Evolutionary conservation across 495 filamentous ascomycete species (phyloP), one percentile per base, ranked within the genome.

Genomic region (Daldinia vernicosa): DNA sequence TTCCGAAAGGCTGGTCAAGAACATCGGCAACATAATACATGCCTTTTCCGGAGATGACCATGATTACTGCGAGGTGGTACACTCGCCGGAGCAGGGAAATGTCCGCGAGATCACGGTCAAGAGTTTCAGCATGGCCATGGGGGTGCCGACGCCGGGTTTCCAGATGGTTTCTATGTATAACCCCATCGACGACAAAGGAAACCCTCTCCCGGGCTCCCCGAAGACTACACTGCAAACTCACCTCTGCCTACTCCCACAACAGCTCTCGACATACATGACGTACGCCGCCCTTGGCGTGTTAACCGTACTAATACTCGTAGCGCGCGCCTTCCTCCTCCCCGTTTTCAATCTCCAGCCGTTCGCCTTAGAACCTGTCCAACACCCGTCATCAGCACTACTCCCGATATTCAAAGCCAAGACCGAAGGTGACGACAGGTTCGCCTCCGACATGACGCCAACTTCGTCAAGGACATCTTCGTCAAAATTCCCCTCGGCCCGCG

Each of bases 11-110:
- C 75, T 98, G 14, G 79, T 97, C 27, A 84, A 89, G 22, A 89
- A 88, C 55, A 84, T 93, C 30, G 92, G 93, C 19, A 89, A 93
- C 53, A 89, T 97, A 17, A 79, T 84, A 35, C 89, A 94, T 57
- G 90, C 93, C 43, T 98, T 98, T 76, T 97, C 93, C 1, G 96
- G 96, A 1, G 96, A 99, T 73, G 96, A 99, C 78, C 96, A 99
- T 79, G 96, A 99, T 79, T 97, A 98, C 80, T 99, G 96, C 80
- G 94, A 97, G 61, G 79, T 98, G 26, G 80, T 86, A 1, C 96
- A 99, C 76, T 85, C 89, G 64, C 87, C 84, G 9, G 80, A 85
- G 17, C 85, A 87, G 63, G 83, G 83, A 6, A 87, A 86, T 45
- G 90, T 95, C 1, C 87, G 84, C 27, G 96, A 99, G 74, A 94